Evolutionary conservation across 2,329 filamentous ascomycete genomes (phyloP).

Genomic region (Colletotrichum graminicola): DNA sequence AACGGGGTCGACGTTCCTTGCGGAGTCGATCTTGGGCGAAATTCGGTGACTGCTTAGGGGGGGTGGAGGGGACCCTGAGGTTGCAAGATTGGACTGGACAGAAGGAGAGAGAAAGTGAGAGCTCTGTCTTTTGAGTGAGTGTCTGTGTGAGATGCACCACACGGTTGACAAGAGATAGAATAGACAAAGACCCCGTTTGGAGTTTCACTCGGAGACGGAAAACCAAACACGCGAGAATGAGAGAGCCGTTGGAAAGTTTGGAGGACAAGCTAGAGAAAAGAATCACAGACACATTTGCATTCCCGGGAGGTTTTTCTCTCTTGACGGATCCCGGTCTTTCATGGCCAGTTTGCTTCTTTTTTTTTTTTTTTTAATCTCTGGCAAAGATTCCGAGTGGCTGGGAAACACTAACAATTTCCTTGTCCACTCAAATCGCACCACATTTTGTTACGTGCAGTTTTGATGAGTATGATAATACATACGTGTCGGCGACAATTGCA

Average conservation of each 20-base stretch:
- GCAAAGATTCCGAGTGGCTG: constrained; percentile 19
- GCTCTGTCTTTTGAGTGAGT: background rate
- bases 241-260: background rate
- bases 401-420: constrained; percentile 17
- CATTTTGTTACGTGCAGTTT: constrained; percentile 23
- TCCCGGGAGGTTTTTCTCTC: background rate
- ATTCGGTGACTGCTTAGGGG: background rate
- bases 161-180: background rate
- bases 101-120: background rate
- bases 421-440: constrained; percentile 25
- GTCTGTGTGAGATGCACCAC: constrained; percentile 1
- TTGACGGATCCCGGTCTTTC: constrained; percentile 9
- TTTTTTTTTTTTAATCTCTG: too few relatives aligned
- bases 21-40: background rate
- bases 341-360: background rate
- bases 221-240: background rate
- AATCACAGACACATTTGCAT: background rate
- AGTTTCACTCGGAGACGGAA: constrained; percentile 1
- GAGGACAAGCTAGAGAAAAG: background rate
- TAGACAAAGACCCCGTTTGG: background rate
- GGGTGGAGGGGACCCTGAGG: background rate
- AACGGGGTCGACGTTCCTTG: constrained; percentile 16
- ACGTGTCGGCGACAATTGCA: constrained; percentile 15
- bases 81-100: background rate
- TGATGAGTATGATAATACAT: background rate